Conservation (phyloP, 495 filamentous ascomycete species). For the Pyrenula massariospora region DNA sequence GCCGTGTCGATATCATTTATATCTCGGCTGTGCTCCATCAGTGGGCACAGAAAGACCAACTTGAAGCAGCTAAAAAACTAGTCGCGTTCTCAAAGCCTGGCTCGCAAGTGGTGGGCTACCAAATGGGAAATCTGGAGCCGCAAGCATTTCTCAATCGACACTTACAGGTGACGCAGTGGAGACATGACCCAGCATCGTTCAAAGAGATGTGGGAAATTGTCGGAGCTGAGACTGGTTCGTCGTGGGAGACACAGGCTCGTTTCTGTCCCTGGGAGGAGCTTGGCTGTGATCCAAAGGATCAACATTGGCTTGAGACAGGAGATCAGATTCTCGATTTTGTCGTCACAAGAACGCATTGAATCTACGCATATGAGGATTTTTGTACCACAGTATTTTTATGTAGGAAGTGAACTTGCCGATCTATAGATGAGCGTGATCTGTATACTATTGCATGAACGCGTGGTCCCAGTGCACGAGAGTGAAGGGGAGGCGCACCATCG, state of each 20-base stretch:
- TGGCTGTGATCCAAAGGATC: background rate
- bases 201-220: background rate
- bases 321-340: background rate
- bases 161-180: background rate
- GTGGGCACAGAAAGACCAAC: constrained; percentile 40
- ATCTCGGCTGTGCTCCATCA: constrained; percentile 47
- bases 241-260: background rate
- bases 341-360: background rate
- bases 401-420: no score
- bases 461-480: no score
- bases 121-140: background rate
- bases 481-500: no score
- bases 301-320: background rate
- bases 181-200: background rate
- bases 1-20: constrained; percentile 43
- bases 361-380: no score
- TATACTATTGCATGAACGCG: no score
- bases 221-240: background rate
- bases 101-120: background rate
- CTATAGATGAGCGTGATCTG: no score
- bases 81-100: constrained; percentile 5
- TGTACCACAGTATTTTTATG: no score
- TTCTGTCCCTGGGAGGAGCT: background rate
- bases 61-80: constrained; percentile 30
- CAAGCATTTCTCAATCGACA: background rate